Base-by-base conservation (phyloP, 768 basidiomycete genomes). In the Melanogaster broomeanus region DNA sequence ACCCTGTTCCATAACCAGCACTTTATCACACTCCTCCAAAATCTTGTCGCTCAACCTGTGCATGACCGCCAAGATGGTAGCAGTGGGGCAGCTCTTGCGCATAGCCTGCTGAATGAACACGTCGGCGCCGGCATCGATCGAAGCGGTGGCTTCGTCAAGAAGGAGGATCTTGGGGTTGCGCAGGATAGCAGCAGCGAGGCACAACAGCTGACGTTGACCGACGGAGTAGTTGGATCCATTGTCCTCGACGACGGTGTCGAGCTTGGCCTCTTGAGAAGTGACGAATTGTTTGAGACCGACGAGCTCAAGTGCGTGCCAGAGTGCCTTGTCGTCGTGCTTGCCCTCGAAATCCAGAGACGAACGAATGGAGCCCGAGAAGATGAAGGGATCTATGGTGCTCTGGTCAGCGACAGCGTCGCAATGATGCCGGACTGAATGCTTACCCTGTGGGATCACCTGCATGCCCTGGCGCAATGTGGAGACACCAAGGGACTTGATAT, bases 161-260 rank as follows among this genome's bases (percentile, higher is more conserved):
- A 68, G 52, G 6, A 69, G 46, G 39, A 69, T 69, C 40, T 45
- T 63, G 19, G 65, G 68, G 40, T 69, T 65, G 42, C 68, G 61
- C 1, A 69, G 56, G 53, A 67, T 63, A 37, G 65, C 66, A 34
- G 53, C 58, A 19, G 67, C 65, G 37, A 69, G 84, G 15, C 90
- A 90, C 24, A 98, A 66, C 10, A 95, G 72, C 71, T 97, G 95
- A 62, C 83, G 82, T 74, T 98, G 95, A 6, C 95, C 95, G 37
- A 96, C 96, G 57, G 88, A 92, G 56, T 93, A 71, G 47, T 80
- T 85, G 5, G 87, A 82, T 2, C 93, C 93, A 45, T 80, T 83
- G 39, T 77, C 82, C 2, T 92, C 90, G 4, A 97, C 74, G 37
- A 75, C 71, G 0, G 94, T 95, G 51, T 94, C 90, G 58, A 61